Base-by-base conservation (phyloP, 805 yeast genomes). In the Zygotorulaspora danielsina region DNA sequence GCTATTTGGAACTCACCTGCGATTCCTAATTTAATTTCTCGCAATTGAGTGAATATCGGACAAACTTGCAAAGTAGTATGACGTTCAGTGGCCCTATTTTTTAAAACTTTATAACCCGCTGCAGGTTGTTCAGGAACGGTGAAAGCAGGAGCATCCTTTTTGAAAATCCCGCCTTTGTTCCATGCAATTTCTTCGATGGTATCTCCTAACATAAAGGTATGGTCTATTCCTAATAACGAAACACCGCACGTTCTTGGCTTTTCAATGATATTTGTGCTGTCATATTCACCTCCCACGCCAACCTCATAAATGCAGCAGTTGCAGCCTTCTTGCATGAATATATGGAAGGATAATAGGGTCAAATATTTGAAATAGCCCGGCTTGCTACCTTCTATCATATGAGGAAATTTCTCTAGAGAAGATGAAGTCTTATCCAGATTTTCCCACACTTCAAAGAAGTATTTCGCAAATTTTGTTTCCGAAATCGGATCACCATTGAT, bases 201-300 rank as follows among this genome's bases (percentile, higher is more conserved):
- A 48, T 79, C 70, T 6, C 99, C 99, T 38, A 93, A 69, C 73
- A 87, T 79, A 39, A 77, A 70, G 0, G 88, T 82, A 61, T 93
- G 99, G 61, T 93, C 99, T 31, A 93, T 82, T 1, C 97, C 98
- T 44, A 93, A 65, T 5, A 90, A 74, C 2, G 93, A 68, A 12
- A 93, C 81, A 26, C 95, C 98, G 33, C 95, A 81, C 1, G 79
- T 89, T 0, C 84, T 75, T 13, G 98, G 97, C 30, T 70, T 66
- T 30, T 72, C 78, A 34, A 93, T 76, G 2, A 93, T 75, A 59
- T 93, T 93, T 9, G 99, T 93, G n/a, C 96, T 86, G 62, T 93
- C 99, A 55, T 79, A 87, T 57, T 85, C 94, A 5, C 99, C 99
- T 19, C 99, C 99, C 34, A 93, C 95, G 16, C 99, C 99, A 20